phyloP scores from a whole-genome alignment of 441 rosid genomes.

The Corymbia calophylla region DNA sequence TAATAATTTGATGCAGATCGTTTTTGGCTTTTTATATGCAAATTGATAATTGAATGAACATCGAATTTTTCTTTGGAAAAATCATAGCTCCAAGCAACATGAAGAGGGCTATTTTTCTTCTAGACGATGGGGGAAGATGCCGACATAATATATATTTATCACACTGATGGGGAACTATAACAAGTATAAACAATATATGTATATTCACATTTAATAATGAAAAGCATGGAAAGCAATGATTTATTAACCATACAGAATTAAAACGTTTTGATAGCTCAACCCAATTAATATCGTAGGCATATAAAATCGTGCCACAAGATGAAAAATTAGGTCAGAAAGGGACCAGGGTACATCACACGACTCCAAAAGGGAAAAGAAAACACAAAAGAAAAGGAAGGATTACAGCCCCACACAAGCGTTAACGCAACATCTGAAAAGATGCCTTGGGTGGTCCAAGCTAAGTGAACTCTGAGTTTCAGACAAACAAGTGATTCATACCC shows the following conservation, averaged over 20 bases:
- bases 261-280: not conserved
- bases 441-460: conserved; percentile 43
- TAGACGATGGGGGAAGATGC: not conserved
- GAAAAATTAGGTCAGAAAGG: not conserved
- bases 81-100: not conserved
- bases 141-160: not conserved
- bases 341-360: conserved; percentile 5
- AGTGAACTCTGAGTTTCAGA: conserved; percentile 15
- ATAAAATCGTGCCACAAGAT: not conserved
- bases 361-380: not conserved
- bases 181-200: not conserved
- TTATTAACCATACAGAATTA: not conserved
- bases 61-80: not conserved
- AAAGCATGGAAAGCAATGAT: not conserved
- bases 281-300: not conserved
- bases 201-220: not conserved
- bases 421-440: conserved; percentile 46
- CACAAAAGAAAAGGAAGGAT: not conserved
- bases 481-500: conserved; percentile 31
- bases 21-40: not conserved
- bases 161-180: not conserved
- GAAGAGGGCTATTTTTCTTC: not conserved
- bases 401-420: conserved; percentile 9
- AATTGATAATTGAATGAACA: not conserved
- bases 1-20: not conserved